Evolutionary conservation across 2,329 filamentous ascomycete genomes (phyloP).

Genomic region (Plectosphaerella sp.): DNA sequence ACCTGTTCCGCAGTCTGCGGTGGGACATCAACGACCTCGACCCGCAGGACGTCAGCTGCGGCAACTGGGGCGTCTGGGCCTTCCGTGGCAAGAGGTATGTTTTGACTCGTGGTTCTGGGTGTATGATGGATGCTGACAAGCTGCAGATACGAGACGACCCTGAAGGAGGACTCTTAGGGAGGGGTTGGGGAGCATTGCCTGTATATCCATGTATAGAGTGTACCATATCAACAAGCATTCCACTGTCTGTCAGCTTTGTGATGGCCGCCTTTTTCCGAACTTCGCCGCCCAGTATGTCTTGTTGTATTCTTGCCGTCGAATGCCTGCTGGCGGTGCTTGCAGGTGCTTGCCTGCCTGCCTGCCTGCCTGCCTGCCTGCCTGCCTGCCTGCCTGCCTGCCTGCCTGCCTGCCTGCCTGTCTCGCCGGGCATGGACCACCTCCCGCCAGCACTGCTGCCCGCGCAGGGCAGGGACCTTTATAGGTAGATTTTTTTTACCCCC

Average conservation of each 20-base stretch:
- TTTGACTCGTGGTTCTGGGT: neutral
- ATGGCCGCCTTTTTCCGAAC: neutral
- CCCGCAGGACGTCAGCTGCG: conserved; percentile 88
- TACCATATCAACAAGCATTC: conserved; percentile 8
- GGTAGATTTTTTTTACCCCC: too few species aligned
- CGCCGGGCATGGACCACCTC: too few species aligned
- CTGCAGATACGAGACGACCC: conserved; percentile 58
- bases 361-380: too few species aligned
- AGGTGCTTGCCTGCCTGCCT: too few species aligned
- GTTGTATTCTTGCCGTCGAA: too few species aligned
- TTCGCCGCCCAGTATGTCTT: too few species aligned
- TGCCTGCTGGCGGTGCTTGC: too few species aligned
- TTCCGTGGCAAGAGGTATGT: conserved; percentile 93
- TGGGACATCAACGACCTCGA: conserved; percentile 98
- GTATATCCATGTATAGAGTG: conserved; percentile 11
- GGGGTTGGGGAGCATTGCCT: neutral
- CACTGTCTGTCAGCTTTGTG: neutral
- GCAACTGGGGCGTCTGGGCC: conserved; percentile 96
- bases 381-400: too few species aligned
- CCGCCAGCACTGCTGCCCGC: too few species aligned
- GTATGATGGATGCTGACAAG: conserved; percentile 23
- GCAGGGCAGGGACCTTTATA: too few species aligned
- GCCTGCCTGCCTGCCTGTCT: too few species aligned
- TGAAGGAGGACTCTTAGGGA: conserved; percentile 32
- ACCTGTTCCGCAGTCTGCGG: conserved; percentile 84